These are phyloP conservation scores for Neocatenulostroma microsporum DNA, from an alignment of 2,329 filamentous ascomycete genomes.

Conservation along the genomic window DNA sequence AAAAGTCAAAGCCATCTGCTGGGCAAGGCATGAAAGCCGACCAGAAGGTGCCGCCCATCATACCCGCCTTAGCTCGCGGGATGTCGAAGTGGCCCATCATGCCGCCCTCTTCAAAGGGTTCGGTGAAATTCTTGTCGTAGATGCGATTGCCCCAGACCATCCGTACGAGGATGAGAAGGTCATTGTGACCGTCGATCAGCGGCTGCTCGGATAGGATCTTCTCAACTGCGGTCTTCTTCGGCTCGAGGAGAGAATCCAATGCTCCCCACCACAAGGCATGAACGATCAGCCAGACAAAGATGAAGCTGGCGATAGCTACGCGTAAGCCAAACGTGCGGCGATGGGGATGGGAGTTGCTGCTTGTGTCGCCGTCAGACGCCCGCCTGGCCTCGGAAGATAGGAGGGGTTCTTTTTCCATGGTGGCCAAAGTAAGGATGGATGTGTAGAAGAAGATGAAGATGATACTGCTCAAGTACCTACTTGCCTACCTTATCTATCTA, in stretches of 20 bases:
- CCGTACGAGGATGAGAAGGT: slow-evolving; percentile 69
- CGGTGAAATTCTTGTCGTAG: slow-evolving; percentile 58
- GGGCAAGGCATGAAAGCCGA: slow-evolving; percentile 78
- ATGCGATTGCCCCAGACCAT: slow-evolving; percentile 66
- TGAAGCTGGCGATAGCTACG: no score
- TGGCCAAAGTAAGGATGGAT: no score
- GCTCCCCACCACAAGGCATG: no score
- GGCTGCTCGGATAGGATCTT: slow-evolving; percentile 23
- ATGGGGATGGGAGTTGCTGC: no score
- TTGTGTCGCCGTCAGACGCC: no score
- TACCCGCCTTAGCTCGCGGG: slow-evolving; percentile 61
- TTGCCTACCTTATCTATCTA: no score
- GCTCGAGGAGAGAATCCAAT: neutral
- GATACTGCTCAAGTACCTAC: no score
- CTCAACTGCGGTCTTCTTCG: slow-evolving; percentile 4
- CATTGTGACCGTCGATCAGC: slow-evolving; percentile 70
- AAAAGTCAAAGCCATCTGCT: slow-evolving; percentile 62
- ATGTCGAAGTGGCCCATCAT: slow-evolving; percentile 69
- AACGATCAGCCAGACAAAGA: no score
- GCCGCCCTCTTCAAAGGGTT: slow-evolving; percentile 63
- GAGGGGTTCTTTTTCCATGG: no score
- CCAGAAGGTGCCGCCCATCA: slow-evolving; percentile 85
- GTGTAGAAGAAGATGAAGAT: no score
- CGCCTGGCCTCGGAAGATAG: no score
- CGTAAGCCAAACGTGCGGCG: no score